phyloP scores from a whole-genome alignment of 1,284 basidiomycete species.

The Porodaedalea pini region DNA sequence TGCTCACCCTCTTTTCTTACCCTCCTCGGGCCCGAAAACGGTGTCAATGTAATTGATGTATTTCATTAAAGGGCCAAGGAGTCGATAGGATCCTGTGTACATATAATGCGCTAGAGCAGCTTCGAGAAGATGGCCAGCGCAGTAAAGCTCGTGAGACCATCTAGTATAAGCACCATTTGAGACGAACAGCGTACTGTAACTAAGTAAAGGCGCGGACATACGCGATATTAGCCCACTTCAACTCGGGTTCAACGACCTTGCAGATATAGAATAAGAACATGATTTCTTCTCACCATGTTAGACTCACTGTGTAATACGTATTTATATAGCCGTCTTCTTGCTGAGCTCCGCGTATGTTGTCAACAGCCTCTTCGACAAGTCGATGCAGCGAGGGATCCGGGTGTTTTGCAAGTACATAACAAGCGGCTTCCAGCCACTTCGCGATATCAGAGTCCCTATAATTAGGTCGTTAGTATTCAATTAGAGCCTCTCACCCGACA shows the following conservation, averaged over 20 bases:
- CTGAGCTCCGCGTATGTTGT: slow-evolving; percentile 25
- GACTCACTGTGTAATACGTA: slow-evolving; percentile 25
- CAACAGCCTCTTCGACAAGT: slow-evolving; percentile 25
- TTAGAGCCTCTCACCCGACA: not conserved
- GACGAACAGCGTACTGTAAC: not conserved
- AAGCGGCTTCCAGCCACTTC: slow-evolving; percentile 27
- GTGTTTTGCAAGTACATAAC: slow-evolving; percentile 19
- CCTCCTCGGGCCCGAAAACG: slow-evolving; percentile 22
- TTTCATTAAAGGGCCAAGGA: slow-evolving; percentile 22
- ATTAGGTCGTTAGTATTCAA: not conserved
- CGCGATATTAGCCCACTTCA: slow-evolving; percentile 27
- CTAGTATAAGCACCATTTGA: slow-evolving; percentile 9
- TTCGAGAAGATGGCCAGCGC: slow-evolving; percentile 27
- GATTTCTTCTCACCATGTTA: not conserved
- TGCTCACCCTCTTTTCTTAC: slow-evolving; percentile 23
- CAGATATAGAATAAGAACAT: not conserved
- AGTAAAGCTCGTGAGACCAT: slow-evolving; percentile 27
- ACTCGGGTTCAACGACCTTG: slow-evolving; percentile 26
- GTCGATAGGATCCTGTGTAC: slow-evolving; percentile 21
- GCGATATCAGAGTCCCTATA: slow-evolving; percentile 27
- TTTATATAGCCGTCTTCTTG: slow-evolving; percentile 27
- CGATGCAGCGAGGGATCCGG: slow-evolving; percentile 16
- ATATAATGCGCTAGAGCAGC: slow-evolving; percentile 25
- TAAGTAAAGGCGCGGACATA: slow-evolving; percentile 12
- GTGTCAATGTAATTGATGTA: slow-evolving; percentile 24